Evolutionary conservation across 2,329 filamentous ascomycete genomes (phyloP).

Genomic region (Stemphylium lycopersici): DNA sequence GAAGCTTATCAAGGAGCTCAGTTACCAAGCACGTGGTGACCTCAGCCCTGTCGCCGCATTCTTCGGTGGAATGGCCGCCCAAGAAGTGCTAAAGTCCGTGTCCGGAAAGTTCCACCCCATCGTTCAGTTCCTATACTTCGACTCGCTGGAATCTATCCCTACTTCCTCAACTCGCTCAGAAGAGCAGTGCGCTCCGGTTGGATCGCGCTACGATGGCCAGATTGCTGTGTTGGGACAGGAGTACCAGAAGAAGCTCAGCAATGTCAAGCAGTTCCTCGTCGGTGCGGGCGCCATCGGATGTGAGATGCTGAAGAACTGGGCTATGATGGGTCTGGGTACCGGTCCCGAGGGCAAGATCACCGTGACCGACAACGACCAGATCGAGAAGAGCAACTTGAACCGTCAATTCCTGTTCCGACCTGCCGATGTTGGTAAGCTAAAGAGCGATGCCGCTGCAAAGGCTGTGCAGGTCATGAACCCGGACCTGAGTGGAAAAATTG

Average conservation of each 20-base stretch:
- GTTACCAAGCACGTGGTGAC: constrained; percentile 92
- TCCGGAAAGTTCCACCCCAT: constrained; percentile 98
- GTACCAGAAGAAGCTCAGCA: constrained; percentile 91
- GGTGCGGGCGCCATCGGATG: constrained; percentile 97
- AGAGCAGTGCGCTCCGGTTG: constrained; percentile 83
- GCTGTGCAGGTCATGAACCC: constrained; percentile 97
- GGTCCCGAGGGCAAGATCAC: constrained; percentile 87
- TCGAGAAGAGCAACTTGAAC: constrained; percentile 98
- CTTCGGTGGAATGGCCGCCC: constrained; percentile 90
- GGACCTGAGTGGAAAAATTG: constrained; percentile 84
- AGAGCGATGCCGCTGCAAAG: constrained; percentile 90
- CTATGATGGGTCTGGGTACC: constrained; percentile 93
- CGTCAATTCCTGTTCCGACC: constrained; percentile 94
- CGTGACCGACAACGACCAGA: constrained; percentile 97
- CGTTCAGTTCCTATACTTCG: constrained; percentile 95
- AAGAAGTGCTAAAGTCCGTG: constrained; percentile 95
- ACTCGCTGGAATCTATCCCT: constrained; percentile 94
- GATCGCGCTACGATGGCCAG: constrained; percentile 92
- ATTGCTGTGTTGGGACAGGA: constrained; percentile 94
- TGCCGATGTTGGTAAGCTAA: constrained; percentile 92
- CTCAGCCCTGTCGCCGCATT: constrained; percentile 91
- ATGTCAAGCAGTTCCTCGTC: constrained; percentile 90
- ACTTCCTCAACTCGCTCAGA: constrained; percentile 75
- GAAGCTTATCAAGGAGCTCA: constrained; percentile 89
- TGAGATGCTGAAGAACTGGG: constrained; percentile 99